phyloP scores from a whole-genome alignment of 805 yeast species.

The Lachancea meyersii region DNA sequence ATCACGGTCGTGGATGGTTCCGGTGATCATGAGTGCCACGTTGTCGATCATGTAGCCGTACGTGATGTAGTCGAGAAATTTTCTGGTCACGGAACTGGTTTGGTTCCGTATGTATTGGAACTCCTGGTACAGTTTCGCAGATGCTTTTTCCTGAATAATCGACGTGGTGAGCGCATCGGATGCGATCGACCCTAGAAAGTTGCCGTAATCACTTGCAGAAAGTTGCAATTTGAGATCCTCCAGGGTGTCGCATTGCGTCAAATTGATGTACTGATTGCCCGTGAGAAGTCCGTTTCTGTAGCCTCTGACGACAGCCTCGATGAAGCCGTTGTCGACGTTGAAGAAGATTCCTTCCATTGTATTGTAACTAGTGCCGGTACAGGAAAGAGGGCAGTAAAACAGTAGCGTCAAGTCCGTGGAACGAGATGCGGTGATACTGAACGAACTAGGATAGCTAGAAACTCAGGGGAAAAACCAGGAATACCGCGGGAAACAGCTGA shows the following conservation, averaged over 20 bases:
- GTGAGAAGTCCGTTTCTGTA: conserved; percentile 78
- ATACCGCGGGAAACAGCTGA: too few relatives aligned
- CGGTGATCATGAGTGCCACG: conserved; percentile 91
- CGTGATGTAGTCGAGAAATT: conserved; percentile 85
- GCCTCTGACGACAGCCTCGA: conserved; percentile 94
- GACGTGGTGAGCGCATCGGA: conserved; percentile 75
- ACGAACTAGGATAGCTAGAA: too few relatives aligned
- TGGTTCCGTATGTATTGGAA: conserved; percentile 81
- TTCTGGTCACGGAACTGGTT: conserved; percentile 70
- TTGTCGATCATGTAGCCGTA: conserved; percentile 99
- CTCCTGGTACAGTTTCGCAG: conserved; percentile 69
- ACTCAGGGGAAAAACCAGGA: too few relatives aligned
- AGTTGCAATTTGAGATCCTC: conserved; percentile 93
- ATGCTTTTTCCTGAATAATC: conserved; percentile 73
- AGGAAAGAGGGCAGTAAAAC: background rate
- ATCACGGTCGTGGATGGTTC: conserved; percentile 93
- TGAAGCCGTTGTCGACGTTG: conserved; percentile 82
- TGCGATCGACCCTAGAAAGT: conserved; percentile 74
- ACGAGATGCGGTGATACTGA: too few relatives aligned
- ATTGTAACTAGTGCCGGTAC: conserved; percentile 32
- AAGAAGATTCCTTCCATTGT: conserved; percentile 89
- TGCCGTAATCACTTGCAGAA: conserved; percentile 93
- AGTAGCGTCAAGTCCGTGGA: background rate
- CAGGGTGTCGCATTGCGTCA: conserved; percentile 91
- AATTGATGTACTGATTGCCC: conserved; percentile 75